phyloP scores from a whole-genome alignment of 345 rosid genomes.

The Eucalyptus regnans region DNA sequence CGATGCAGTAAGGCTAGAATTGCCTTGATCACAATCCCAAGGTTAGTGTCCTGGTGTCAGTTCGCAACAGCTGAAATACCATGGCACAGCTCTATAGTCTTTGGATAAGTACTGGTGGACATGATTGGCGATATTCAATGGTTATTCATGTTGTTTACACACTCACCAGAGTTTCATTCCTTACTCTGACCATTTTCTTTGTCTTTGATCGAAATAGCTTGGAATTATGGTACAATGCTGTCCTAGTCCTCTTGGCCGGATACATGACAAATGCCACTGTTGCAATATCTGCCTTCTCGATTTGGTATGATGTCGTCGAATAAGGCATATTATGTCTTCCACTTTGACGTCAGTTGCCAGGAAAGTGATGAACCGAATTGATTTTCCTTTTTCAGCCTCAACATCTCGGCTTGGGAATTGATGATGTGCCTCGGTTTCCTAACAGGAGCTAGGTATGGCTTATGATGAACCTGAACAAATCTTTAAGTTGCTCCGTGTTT shows the following conservation, averaged over 20 bases:
- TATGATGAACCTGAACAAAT: background rate
- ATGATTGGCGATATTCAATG: background rate
- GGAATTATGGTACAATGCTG: background rate
- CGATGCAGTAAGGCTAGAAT: background rate
- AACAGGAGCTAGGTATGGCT: background rate
- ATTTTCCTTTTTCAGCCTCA: background rate
- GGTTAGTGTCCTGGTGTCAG: background rate
- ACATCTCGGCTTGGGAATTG: background rate
- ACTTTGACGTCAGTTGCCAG: background rate
- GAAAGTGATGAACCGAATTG: background rate
- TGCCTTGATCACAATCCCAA: background rate
- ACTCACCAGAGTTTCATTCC: background rate
- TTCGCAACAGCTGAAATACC: background rate
- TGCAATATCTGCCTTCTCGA: conserved; percentile 7
- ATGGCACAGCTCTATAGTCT: background rate
- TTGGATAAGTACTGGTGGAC: background rate
- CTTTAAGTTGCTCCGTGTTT: background rate
- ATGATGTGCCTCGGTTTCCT: background rate
- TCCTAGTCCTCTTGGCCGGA: background rate
- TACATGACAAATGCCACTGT: conserved; percentile 13
- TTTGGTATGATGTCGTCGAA: background rate
- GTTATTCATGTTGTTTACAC: background rate
- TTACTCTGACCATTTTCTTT: background rate
- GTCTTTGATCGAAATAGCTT: background rate
- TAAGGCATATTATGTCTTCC: background rate